Base-by-base conservation (phyloP, 2,329 filamentous ascomycete species). In the Pseudogymnoascus sp. region DNA sequence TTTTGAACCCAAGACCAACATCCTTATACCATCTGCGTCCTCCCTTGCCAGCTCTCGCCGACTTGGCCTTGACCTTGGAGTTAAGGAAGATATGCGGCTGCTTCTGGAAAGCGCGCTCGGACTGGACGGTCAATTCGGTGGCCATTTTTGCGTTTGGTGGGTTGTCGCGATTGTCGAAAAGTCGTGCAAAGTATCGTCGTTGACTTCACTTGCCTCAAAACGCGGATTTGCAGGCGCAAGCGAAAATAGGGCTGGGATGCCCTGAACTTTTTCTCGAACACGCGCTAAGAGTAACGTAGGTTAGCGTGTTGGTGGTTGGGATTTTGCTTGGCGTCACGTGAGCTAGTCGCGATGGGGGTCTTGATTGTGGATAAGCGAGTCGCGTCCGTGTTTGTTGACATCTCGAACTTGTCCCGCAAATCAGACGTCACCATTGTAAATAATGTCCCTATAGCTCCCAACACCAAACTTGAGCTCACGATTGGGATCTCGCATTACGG, bases 81-180 rank as follows among this genome's bases (percentile, higher is more conserved):
- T 98, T 97, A 78, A 90, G 88, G 91, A 98, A 99, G 87, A 99
- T 96, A 84, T 99, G 95, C 81, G 95, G 95, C 88, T 99, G 93
- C 90, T 99, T 99, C 84, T 98, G 95, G 91, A 90, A 99, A 87
- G 95, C 95, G 85, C 95, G 93, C 90, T 99, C 95, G 80, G 92
- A 96, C 89, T 99, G 95, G 83, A 99, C 95, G 81, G 92, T 96
- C 85, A 97, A 87, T 86, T 96, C 92, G 87, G 92, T 96, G 80
- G 92, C 92, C 92, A 96, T 96, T 81, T 31, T 73, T 72, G 72
- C 71, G 73, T 68, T 68, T 68, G 66, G 68, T 74, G 68, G 70
- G 69, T 57, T 67, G 69, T 51, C 37, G 37, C 28, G 61, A 41
- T 45, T 43, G 63, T 73, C 71, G 71, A 69, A 69, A 57, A 69